Evolutionary conservation across 345 rosid species (phyloP).

Genomic region (Rhodomyrtus tomentosa): DNA sequence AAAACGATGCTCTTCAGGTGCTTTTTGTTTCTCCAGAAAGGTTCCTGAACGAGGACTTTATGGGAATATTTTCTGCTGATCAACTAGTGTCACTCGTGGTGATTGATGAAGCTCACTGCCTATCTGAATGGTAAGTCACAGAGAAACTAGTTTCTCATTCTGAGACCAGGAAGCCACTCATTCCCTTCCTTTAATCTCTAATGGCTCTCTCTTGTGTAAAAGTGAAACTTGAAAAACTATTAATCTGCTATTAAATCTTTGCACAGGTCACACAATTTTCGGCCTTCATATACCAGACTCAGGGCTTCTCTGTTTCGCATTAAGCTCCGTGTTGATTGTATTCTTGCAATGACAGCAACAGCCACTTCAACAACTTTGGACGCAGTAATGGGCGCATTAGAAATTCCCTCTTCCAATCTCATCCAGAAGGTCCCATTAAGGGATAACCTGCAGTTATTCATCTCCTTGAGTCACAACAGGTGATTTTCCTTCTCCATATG

Average conservation of each 20-base stretch:
- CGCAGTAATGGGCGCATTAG: constrained; percentile 79
- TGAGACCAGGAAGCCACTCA: neutral
- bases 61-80: constrained; percentile 42
- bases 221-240: neutral
- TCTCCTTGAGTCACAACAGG: constrained; percentile 73
- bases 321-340: constrained; percentile 50
- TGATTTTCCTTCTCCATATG: constrained; percentile 8
- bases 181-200: neutral
- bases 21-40: constrained; percentile 96
- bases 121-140: constrained; percentile 83
- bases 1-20: constrained; percentile 37
- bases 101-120: constrained; percentile 96
- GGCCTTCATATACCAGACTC: constrained; percentile 94
- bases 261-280: constrained; percentile 91
- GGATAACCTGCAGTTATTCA: constrained; percentile 70
- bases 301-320: constrained; percentile 71
- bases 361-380: constrained; percentile 63
- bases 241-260: constrained; percentile 2
- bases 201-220: neutral
- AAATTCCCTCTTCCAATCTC: constrained; percentile 73
- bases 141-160: constrained; percentile 2
- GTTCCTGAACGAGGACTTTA: constrained; percentile 62
- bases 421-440: constrained; percentile 57
- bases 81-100: constrained; percentile 63
- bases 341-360: constrained; percentile 98